Evolutionary conservation across 345 rosid genomes (phyloP).

Genomic region (Angophora floribunda): DNA sequence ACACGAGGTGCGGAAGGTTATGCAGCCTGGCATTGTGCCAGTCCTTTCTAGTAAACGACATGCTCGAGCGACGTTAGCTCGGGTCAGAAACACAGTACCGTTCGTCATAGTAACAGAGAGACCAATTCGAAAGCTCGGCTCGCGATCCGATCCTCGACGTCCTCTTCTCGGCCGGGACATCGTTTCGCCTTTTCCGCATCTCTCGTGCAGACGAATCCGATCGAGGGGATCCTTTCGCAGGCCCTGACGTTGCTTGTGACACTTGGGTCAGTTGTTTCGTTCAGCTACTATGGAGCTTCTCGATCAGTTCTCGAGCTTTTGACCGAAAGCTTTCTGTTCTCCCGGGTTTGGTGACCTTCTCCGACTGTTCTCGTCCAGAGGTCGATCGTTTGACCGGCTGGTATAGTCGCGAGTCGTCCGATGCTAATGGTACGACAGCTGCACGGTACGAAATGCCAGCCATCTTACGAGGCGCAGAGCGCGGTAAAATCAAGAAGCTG

Average conservation of each 20-base stretch:
- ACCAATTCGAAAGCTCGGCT: neutral
- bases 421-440: neutral
- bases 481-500: too few species aligned
- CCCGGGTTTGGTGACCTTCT: neutral
- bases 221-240: neutral
- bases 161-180: neutral
- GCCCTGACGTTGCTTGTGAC: neutral
- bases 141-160: neutral
- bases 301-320: neutral
- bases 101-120: neutral
- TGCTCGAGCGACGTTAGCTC: neutral
- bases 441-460: neutral
- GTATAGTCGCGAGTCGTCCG: neutral
- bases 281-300: neutral
- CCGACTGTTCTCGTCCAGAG: neutral
- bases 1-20: neutral
- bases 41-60: neutral
- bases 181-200: neutral
- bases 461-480: too few species aligned
- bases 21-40: neutral
- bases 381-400: neutral
- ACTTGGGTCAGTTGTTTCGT: neutral
- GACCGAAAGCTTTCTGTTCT: neutral
- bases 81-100: neutral
- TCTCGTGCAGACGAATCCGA: neutral